phyloP scores from a whole-genome alignment of 2,329 filamentous ascomycete species.

The Pseudogymnoascus sp. region DNA sequence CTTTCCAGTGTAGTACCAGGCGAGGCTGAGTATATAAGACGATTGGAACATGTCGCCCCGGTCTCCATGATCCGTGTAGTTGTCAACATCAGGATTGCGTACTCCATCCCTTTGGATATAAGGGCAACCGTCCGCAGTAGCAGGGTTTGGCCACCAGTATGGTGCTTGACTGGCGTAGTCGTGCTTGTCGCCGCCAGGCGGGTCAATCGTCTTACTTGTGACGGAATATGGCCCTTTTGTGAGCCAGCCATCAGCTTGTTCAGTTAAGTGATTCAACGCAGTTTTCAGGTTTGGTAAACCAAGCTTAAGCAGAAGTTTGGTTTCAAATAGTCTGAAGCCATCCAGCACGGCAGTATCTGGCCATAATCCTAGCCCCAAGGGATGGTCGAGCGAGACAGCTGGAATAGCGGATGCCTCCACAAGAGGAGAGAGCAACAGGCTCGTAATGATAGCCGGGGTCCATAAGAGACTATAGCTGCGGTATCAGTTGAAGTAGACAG shows the following conservation, averaged over 20 bases:
- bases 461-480: not conserved
- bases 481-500: not conserved
- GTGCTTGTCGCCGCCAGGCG: slow-evolving; percentile 20
- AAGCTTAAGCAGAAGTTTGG: slow-evolving; percentile 8
- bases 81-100: slow-evolving; percentile 23
- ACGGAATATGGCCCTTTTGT: slow-evolving; percentile 25
- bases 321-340: slow-evolving; percentile 7
- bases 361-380: not conserved
- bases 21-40: slow-evolving; percentile 21
- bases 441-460: not conserved
- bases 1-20: slow-evolving; percentile 26
- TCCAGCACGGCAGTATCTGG: slow-evolving; percentile 11
- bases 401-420: not conserved
- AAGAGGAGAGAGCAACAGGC: not conserved
- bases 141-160: slow-evolving; percentile 22
- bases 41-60: slow-evolving; percentile 24
- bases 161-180: slow-evolving; percentile 23
- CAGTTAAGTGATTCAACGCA: not conserved
- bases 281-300: not conserved
- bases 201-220: slow-evolving; percentile 17
- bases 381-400: not conserved
- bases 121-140: slow-evolving; percentile 19
- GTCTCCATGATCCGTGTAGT: slow-evolving; percentile 18
- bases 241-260: slow-evolving; percentile 19
- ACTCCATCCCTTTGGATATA: slow-evolving; percentile 24